Conservation (phyloP, 495 filamentous ascomycete species). For the Penicillium paradoxum region DNA sequence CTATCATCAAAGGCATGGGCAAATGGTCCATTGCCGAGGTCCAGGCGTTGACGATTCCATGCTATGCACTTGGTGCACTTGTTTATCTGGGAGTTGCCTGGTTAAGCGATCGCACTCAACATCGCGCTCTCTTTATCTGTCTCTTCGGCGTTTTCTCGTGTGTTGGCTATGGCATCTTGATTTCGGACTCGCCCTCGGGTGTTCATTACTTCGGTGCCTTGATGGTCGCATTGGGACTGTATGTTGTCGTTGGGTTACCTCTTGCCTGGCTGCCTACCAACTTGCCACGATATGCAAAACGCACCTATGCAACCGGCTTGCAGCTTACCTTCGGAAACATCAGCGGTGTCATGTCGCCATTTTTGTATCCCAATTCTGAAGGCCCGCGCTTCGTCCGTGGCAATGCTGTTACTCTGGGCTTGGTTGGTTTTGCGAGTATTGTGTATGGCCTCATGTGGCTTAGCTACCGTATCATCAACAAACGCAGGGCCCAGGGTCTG, state of each 20-base stretch:
- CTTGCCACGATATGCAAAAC: constrained; percentile 65
- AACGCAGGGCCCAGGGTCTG: constrained; percentile 46
- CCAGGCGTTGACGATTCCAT: constrained; percentile 75
- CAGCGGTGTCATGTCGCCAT: constrained; percentile 64
- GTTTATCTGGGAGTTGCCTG: constrained; percentile 58
- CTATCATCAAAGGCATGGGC: constrained; percentile 67
- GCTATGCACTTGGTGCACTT: constrained; percentile 64
- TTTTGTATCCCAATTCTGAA: constrained; percentile 42
- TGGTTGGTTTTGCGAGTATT: constrained; percentile 34
- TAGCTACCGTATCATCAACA: constrained; percentile 52
- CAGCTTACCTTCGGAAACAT: constrained; percentile 64
- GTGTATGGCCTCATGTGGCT: constrained; percentile 52
- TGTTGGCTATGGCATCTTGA: constrained; percentile 64
- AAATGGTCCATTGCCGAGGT: constrained; percentile 56
- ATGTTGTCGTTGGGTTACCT: constrained; percentile 64
- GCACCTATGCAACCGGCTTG: constrained; percentile 63
- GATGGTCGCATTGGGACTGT: constrained; percentile 65
- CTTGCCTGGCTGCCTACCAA: constrained; percentile 61
- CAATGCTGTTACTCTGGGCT: constrained; percentile 45
- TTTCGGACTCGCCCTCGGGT: constrained; percentile 52
- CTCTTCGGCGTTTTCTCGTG: constrained; percentile 54
- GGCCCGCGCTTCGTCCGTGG: constrained; percentile 39
- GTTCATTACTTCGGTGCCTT: constrained; percentile 72
- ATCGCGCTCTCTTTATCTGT: constrained; percentile 56
- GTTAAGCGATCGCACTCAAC: constrained; percentile 56